phyloP scores from a whole-genome alignment of 176 grass and related monocot species.

The Pontederia paniculata region DNA sequence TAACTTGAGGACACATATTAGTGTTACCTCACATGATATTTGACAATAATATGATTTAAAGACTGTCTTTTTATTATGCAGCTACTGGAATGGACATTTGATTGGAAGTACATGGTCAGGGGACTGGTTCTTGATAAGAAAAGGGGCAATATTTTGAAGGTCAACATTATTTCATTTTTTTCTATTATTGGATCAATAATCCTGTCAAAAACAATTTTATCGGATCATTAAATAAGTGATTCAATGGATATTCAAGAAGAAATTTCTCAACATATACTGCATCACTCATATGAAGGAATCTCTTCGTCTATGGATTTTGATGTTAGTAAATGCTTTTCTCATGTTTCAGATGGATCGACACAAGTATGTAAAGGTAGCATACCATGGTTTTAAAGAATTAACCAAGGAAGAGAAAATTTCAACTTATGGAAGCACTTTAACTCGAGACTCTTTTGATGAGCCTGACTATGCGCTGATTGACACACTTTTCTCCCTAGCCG shows the following conservation, averaged over 20 bases:
- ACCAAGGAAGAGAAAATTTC: slow-evolving; percentile 85
- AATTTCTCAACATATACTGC: too few species aligned
- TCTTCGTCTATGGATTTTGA: slow-evolving; percentile 1
- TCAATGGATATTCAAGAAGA: too few species aligned
- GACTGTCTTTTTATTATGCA: slow-evolving; percentile 34
- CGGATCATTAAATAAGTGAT: too few species aligned
- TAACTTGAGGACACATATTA: background rate
- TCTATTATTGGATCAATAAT: too few species aligned
- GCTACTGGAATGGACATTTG: slow-evolving; percentile 83
- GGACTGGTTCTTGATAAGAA: slow-evolving; percentile 97
- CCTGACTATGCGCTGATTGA: slow-evolving; percentile 96
- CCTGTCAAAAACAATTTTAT: too few species aligned
- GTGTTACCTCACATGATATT: background rate
- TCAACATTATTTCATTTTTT: slow-evolving; percentile 9
- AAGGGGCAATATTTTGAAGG: slow-evolving; percentile 99
- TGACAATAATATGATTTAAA: background rate
- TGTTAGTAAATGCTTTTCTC: slow-evolving; percentile 22
- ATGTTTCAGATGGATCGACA: slow-evolving; percentile 90
- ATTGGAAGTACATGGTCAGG: slow-evolving; percentile 99
- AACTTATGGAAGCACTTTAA: slow-evolving; percentile 84
- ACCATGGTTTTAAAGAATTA: slow-evolving; percentile 92
- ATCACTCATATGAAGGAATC: too few species aligned
- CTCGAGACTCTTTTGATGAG: slow-evolving; percentile 91
- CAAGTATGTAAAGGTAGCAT: slow-evolving; percentile 99
- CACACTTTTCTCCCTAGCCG: slow-evolving; percentile 89